Evolutionary conservation across 257 asterid genomes (phyloP).

Genomic region (Solanum corneliomulleri): DNA sequence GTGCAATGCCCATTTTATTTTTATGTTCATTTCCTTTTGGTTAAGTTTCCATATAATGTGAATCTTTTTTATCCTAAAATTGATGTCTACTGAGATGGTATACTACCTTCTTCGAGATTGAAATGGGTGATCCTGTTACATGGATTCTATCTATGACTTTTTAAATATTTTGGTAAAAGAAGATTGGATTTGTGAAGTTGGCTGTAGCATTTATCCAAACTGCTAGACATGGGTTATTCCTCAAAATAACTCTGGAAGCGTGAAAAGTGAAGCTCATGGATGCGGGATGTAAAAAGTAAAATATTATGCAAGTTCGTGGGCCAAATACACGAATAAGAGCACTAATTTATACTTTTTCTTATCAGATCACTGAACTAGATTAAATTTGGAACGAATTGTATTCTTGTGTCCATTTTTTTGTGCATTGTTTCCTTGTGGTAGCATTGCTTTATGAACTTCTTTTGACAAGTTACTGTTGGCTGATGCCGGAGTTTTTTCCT

Average conservation of each 20-base stretch:
- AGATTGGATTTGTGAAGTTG: background rate
- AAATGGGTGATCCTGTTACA: background rate
- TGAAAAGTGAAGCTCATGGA: background rate
- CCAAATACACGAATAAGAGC: background rate
- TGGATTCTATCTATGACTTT: background rate
- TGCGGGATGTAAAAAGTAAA: background rate
- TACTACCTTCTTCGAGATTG: background rate
- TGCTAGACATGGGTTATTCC: background rate
- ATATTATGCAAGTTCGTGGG: background rate
- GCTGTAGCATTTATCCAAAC: background rate
- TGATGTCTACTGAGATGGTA: background rate
- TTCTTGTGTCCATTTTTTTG: background rate
- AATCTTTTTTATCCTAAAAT: background rate
- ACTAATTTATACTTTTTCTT: background rate
- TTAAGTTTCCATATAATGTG: background rate
- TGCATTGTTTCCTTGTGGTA: background rate
- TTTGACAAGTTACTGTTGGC: background rate
- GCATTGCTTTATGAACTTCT: background rate
- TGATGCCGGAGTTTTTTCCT: background rate
- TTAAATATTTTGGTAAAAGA: background rate
- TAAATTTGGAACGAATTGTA: background rate
- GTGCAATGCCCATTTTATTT: slow-evolving; percentile 1
- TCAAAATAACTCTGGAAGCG: background rate
- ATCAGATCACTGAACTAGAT: background rate
- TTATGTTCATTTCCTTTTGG: background rate